Evolutionary conservation across 108 stramenopile species (phyloP), one percentile per base, ranked within the genome.

Genomic region (Hondaea fermentalgiana): DNA sequence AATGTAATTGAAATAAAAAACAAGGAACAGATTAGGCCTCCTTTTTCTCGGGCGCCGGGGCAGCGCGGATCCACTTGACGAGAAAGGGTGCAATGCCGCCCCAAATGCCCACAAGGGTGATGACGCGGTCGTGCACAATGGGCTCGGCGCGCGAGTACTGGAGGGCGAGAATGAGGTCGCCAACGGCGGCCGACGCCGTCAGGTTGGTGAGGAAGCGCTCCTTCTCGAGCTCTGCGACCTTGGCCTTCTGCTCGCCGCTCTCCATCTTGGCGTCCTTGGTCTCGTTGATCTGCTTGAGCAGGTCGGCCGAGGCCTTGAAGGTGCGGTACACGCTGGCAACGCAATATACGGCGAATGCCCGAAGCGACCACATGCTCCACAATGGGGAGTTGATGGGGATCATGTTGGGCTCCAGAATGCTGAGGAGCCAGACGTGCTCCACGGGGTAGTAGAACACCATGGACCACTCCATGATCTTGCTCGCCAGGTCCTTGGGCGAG

Each of bases 351-450:
- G 28, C 45, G 1, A 47, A 83, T 14, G 76, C 76, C 8, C 76
- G 76, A 12, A 83, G 49, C 4, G 76, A 83, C 45, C 45, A 53
- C 49, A 53, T 21, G 49, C 49, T 53, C 76, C 45, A 53, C 76
- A 19, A 1, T 14, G 10, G 19, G n/a, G 49, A 47, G 51, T 83
- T 23, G 51, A 53, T 53, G 76, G n/a, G 19, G 3, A 83, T 53
- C 45, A 83, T 47, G n/a, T 83, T 83, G 45, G 76, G 76, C 76
- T 83, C 76, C n/a, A 83, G n/a, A 45, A 53, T 83, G 76, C 76
- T 83, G 19, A 83, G 45, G 17, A 83, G 51, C 76, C 76, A 83
- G 49, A 47, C 12, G 4, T 53, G 45, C 76, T 83, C 76, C 19
- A 83, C n/a, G 0, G 76, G 76, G 51, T n/a, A 83, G 76, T 83